Base-by-base conservation (phyloP, 352 stramenopile genomes). In the Saprolegnia diclina region DNA sequence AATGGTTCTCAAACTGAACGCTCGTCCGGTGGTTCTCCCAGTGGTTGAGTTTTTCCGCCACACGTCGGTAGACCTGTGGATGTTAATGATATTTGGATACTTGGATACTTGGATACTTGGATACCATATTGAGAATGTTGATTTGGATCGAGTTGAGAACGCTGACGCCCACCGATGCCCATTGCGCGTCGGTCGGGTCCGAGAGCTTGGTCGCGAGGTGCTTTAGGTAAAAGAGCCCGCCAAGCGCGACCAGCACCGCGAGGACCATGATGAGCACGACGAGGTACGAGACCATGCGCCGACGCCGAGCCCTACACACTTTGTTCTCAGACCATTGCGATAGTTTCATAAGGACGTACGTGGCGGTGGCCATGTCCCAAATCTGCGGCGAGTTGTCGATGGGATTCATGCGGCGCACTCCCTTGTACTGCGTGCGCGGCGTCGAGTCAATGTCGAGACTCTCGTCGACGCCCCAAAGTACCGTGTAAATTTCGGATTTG, bases 31-130 rank as follows among this genome's bases (percentile, higher is more conserved):
- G 90, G 71, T 97, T 97, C 78, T 98, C 92, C 35, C 87, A 92
- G 57, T 98, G 82, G 75, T 98, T 99, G 38, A 99, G 76, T 53
- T 86, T 86, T 26, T 91, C 80, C 6, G 96, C 96, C 24, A 99
- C 76, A 55, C 68, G 77, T 59, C 88, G 92, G 56, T 99, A 97
- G 6, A 91, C 73, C 26, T 62, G 40, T n/a, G 56, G 29, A 11
- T 77, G 52, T 22, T 64, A 14, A 18, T 46, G 63, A 48, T 61
- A 62, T 26, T 63, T 10, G 29, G 29, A 35, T 35, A 35, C 29
- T n/a, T 35, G 29, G 29, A 18, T 74, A 66, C 19, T 71, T 70
- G 56, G 80, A 79, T 18, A 76, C 29, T 26, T 24, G 67, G 5
- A 35, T 35, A 91, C 73, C 62, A 85, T 93, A 73, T 98, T 98